Evolutionary conservation across 352 stramenopile genomes (phyloP), one percentile per base, ranked within the genome.

Genomic region (Pythium coloratum): DNA sequence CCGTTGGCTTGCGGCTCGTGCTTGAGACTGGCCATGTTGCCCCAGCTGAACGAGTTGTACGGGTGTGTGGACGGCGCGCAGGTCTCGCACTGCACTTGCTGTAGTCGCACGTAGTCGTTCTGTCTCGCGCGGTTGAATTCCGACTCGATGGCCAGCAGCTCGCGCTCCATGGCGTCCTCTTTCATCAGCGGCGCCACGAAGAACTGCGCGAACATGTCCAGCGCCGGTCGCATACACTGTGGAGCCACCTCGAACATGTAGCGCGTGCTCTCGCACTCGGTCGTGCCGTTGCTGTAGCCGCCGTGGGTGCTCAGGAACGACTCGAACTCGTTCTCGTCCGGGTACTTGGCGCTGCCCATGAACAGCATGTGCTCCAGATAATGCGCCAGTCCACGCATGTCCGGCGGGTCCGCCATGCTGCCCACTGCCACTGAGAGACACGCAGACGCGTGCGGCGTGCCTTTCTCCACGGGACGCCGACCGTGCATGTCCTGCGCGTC

Each of bases 291-390:
- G 72, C 70, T 87, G 57, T 77, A 85, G 30, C 91, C 90, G 10
- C 90, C 91, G 60, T 93, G 72, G 7, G 70, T 51, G 36, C 62
- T 82, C 32, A 97, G 71, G 65, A 89, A 96, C n/a, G 71, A 46
- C 60, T 94, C 87, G 69, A 94, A 97, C 59, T 71, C 81, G 73
- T 97, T 96, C 66, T 97, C 90, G 46, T 91, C 81, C 13, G 89
- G 90, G 73, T 93, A 97, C 59, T 94, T 95, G 30, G 64, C 50
- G 44, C 76, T 91, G 20, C 92, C 95, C 91, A 98, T 97, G 71
- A 98, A 98, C 18, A 98, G 82, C 95, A 98, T 98, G 77, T 98
- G 95, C 81, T 98, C 95, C 50, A 98, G 76, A 60, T 97, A 98
- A 72, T 98, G 93, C 20, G 91, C 91, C 30, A 96, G 76, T 3